Percentiles rank a stretch among this genome's conserved stretches.
phyloP scores from a whole-genome alignment of 306 rosid species.

The Lathyrus sativus region DNA sequence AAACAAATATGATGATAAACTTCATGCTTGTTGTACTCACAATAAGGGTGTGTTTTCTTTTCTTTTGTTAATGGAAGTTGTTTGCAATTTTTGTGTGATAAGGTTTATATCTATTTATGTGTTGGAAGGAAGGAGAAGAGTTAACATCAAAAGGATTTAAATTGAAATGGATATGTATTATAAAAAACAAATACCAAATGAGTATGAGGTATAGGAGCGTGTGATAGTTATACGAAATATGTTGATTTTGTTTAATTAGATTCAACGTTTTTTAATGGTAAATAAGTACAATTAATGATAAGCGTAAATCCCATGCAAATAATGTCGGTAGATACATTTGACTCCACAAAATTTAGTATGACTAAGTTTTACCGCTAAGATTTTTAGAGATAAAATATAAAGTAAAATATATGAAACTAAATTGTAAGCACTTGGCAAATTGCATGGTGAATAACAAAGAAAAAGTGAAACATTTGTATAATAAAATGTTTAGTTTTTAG shows the following conservation, averaged over 20 bases:
- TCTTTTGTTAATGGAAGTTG: not conserved
- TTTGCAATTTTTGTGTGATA: not conserved
- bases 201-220: not conserved
- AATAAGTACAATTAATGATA: not conserved
- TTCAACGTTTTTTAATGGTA: not conserved
- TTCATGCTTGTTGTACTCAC: conserved; percentile 38
- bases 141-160: conserved; percentile 12
- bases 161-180: not conserved
- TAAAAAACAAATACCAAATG: not conserved
- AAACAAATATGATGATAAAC: conserved; percentile 2
- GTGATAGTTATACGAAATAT: not conserved
- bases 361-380: too few relatives aligned
- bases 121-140: conserved; percentile 7
- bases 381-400: too few relatives aligned
- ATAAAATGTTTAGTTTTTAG: too few relatives aligned
- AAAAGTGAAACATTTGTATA: too few relatives aligned
- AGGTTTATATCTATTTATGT: not conserved
- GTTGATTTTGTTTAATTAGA: not conserved
- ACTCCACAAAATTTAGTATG: too few relatives aligned
- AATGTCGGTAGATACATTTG: too few relatives aligned
- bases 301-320: too few relatives aligned
- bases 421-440: too few relatives aligned
- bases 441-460: too few relatives aligned
- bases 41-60: not conserved
- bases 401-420: too few relatives aligned